Conservation (phyloP, 805 yeast genomes). For the Starmerella potacharoeniae region DNA sequence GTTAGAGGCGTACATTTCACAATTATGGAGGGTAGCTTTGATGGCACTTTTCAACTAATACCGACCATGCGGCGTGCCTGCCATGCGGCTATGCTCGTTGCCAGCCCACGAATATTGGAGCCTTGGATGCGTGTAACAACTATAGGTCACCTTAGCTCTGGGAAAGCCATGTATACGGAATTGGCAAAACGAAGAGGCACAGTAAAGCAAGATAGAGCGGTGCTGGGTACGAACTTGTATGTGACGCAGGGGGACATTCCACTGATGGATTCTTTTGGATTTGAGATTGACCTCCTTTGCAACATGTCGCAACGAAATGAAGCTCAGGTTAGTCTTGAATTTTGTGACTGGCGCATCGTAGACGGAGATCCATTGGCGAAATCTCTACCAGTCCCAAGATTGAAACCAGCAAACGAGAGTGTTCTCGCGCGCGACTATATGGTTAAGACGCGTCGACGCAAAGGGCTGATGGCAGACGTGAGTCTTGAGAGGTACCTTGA, state of each 20-base stretch:
- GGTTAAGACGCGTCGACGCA: slow-evolving; percentile 76
- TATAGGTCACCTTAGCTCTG: slow-evolving; percentile 41
- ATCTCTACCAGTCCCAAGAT: slow-evolving; percentile 48
- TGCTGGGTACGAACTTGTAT: slow-evolving; percentile 63
- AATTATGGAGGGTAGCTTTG: slow-evolving; percentile 48
- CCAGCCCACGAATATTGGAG: slow-evolving; percentile 69
- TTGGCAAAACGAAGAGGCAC: slow-evolving; percentile 63
- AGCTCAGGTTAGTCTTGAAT: slow-evolving; percentile 56
- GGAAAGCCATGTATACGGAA: slow-evolving; percentile 38
- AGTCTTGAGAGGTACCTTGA: slow-evolving; percentile 57
- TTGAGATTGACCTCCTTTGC: slow-evolving; percentile 62
- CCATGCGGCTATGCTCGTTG: slow-evolving; percentile 64
- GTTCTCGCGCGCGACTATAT: slow-evolving; percentile 81
- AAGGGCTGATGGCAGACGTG: slow-evolving; percentile 71
- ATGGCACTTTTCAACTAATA: slow-evolving; percentile 54
- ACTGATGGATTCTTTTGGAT: slow-evolving; percentile 79
- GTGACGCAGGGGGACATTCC: slow-evolving; percentile 59
- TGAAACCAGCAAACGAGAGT: slow-evolving; percentile 60
- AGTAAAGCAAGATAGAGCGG: slow-evolving; percentile 37
- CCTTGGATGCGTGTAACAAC: slow-evolving; percentile 59
- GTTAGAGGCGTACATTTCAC: slow-evolving; percentile 59
- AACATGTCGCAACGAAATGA: slow-evolving; percentile 67
- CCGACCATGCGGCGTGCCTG: slow-evolving; percentile 80
- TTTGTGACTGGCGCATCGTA: slow-evolving; percentile 58
- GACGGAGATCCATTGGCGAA: slow-evolving; percentile 88